phyloP scores from a whole-genome alignment of 371 early-diverging fungal species.

The Apophysomyces elegans region DNA sequence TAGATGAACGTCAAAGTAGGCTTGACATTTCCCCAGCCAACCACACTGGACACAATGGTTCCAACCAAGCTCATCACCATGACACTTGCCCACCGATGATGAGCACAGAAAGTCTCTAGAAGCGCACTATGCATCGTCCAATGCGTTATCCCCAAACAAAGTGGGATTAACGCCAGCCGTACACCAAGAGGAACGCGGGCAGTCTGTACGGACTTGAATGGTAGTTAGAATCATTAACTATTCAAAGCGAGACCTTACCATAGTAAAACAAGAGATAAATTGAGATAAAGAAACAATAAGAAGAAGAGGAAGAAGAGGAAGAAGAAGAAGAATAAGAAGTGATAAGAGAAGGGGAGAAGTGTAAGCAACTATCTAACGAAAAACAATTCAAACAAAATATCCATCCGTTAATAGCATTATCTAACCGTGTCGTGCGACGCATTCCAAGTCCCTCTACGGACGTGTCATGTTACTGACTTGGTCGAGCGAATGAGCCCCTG shows the following conservation, averaged over 20 bases:
- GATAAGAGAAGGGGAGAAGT: constrained; percentile 17
- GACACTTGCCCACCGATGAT: constrained; percentile 30
- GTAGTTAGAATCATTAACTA: background rate
- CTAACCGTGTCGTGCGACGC: constrained; percentile 1
- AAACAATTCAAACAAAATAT: background rate
- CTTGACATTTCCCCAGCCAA: constrained; percentile 48
- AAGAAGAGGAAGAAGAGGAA: background rate
- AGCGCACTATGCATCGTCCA: constrained; percentile 19
- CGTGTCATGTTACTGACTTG: constrained; percentile 6
- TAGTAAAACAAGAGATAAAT: constrained; percentile 15
- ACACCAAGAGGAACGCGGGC: background rate
- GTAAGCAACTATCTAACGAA: constrained; percentile 2
- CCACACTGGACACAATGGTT: constrained; percentile 19
- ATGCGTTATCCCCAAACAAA: constrained; percentile 30
- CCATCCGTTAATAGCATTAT: background rate
- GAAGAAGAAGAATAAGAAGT: constrained; percentile 10
- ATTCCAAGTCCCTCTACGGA: background rate
- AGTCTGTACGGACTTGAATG: constrained; percentile 13
- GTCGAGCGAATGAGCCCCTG: constrained; percentile 7
- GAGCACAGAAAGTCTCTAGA: constrained; percentile 30
- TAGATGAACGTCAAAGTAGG: constrained; percentile 62
- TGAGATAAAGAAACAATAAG: constrained; percentile 13
- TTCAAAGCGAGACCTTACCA: constrained; percentile 17
- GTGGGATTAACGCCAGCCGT: constrained; percentile 23
- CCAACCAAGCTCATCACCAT: constrained; percentile 28